Evolutionary conservation across 345 rosid species (phyloP), one percentile per base, ranked within the genome.

Genomic region (Excoecaria agallocha): DNA sequence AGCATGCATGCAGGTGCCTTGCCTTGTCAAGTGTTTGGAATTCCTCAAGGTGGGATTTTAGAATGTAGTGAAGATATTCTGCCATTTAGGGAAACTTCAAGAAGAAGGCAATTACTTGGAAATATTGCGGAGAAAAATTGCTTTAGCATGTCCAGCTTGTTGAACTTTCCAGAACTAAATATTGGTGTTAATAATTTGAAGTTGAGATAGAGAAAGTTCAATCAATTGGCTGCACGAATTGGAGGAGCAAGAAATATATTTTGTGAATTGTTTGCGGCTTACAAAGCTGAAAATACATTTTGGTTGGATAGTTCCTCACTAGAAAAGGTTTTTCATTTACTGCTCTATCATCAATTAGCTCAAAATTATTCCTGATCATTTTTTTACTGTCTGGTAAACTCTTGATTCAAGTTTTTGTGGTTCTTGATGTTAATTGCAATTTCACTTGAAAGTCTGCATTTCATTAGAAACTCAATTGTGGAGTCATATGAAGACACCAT

Each of bases 221-320:
- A 89, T 71, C 50, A 61, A 70, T 79, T 85, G 80, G 90, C 89
- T 66, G 81, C 82, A 60, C 78, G 75, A 82, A 83, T 90, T 80
- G 98, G 97, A 63, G 97, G 97, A 69, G 86, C 97, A 54, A 85
- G 83, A 79, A 89, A 85, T 81, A 86, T 95, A 66, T 95, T 91
- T 78, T 76, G 82, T 66, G 75, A 89, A 80, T 82, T 94, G 70
- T 89, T 87, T 79, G 88, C 93, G 35, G 77, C 74, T 68, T 66
- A 59, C 24, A 75, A 66, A 68, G 93, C 90, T 41, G 84, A 85
- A 74, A 89, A 93, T 82, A 82, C 98, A 12, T 95, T 95, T 82
- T 95, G 99, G 99, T 83, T 95, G 85, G 99, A 93, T 81, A 94
- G 98, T 80, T 91, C 99, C 72, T 94, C 96, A 24, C 83, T 70